These are phyloP conservation scores for Fusarium anthophilum DNA, from an alignment of 2,329 filamentous ascomycete genomes.

Conservation along the genomic window DNA sequence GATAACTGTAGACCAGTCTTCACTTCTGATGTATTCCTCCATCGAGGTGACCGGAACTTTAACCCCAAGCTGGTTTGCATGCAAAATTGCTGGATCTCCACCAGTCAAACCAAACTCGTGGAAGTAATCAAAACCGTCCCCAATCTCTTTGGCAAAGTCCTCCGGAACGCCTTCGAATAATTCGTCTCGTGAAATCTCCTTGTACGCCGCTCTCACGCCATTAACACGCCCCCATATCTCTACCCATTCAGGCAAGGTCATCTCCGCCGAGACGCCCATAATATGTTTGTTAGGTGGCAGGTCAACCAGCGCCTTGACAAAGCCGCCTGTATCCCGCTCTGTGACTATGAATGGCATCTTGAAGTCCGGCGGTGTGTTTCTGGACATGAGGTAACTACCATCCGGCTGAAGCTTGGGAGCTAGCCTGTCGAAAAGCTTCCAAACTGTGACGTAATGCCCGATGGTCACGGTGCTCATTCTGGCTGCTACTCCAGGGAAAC, in stretches of 20 bases:
- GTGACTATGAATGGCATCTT: not conserved
- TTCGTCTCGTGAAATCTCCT: not conserved
- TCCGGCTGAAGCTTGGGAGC: not conserved
- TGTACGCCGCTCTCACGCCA: not conserved
- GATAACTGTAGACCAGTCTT: not conserved
- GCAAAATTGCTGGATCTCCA: not conserved
- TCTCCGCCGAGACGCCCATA: not conserved
- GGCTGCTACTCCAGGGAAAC: not conserved
- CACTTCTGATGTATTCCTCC: not conserved
- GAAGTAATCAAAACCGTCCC: not conserved
- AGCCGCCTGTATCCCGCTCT: not conserved
- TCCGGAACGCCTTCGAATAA: not conserved
- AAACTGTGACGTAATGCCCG: not conserved
- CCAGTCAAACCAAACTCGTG: not conserved
- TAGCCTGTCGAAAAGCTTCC: not conserved
- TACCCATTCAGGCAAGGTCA: not conserved
- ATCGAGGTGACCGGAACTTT: not conserved
- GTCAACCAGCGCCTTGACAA: not conserved
- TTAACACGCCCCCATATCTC: not conserved
- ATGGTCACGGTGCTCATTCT: not conserved
- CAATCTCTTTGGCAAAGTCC: not conserved
- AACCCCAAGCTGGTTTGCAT: not conserved
- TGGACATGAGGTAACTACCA: not conserved
- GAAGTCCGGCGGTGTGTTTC: not conserved
- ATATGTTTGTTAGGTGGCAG: not conserved